These are phyloP conservation scores for Chalaropsis thielavioides DNA, from an alignment of 2,329 filamentous ascomycete species.

Conservation along the genomic window DNA sequence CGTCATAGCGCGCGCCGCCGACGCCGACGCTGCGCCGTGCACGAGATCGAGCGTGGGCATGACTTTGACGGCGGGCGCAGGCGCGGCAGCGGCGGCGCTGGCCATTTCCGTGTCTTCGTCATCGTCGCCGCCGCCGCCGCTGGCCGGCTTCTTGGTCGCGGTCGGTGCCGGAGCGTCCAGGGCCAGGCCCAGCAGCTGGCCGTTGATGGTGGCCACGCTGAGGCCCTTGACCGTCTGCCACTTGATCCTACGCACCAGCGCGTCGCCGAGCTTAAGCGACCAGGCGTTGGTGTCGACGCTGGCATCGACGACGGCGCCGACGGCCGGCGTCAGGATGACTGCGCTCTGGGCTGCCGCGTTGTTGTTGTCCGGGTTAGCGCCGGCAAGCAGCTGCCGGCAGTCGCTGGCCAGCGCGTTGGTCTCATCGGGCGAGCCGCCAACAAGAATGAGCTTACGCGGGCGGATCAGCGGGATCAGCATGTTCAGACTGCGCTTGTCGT, in stretches of 20 bases:
- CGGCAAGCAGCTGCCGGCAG: constrained; percentile 52
- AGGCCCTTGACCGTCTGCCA: constrained; percentile 91
- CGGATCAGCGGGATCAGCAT: constrained; percentile 91
- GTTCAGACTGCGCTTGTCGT: constrained; percentile 84
- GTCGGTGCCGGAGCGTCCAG: constrained; percentile 21
- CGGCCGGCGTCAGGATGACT: constrained; percentile 66
- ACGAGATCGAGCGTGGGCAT: constrained; percentile 41
- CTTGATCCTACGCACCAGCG: constrained; percentile 70
- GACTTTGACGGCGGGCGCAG: constrained; percentile 21
- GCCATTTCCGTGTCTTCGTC: constrained; percentile 16
- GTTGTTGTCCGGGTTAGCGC: constrained; percentile 29
- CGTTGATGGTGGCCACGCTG: constrained; percentile 85
- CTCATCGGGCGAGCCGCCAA: constrained; percentile 66
- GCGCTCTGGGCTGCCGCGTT: constrained; percentile 28
- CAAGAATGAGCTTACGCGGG: constrained; percentile 86
- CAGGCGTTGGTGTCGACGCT: constrained; percentile 97
- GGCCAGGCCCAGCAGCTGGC: constrained; percentile 37
- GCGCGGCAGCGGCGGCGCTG: constrained; percentile 17
- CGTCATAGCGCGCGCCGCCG: constrained; percentile 44
- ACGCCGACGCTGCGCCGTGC: constrained; percentile 54
- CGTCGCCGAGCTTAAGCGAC: constrained; percentile 79
- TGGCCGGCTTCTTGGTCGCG: constrained; percentile 7
- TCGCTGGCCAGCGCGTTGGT: constrained; percentile 65
- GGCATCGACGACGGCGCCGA: constrained; percentile 66
- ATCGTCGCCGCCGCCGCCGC: too few relatives aligned